A percentile compares a stretch with the other conserved stretches of the same genome.
phyloP scores from a whole-genome alignment of 2,329 filamentous ascomycete genomes.

The Alternaria alternata region DNA sequence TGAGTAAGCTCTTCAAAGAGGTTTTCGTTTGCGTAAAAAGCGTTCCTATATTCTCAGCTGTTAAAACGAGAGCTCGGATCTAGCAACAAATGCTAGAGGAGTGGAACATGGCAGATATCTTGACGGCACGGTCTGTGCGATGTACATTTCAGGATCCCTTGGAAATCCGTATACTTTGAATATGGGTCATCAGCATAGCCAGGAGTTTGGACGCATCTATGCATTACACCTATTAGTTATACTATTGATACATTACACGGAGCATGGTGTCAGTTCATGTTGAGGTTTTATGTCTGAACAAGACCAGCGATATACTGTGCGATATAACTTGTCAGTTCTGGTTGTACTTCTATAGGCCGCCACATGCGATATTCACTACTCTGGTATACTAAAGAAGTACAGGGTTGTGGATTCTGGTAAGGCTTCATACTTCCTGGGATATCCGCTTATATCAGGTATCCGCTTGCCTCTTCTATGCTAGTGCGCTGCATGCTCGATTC shows the following conservation, averaged over 20 bases:
- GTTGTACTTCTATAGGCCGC: neutral
- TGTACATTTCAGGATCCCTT: neutral
- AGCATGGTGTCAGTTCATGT: neutral
- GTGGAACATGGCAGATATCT: neutral
- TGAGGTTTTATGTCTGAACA: neutral
- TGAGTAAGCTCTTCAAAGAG: constrained; percentile 33
- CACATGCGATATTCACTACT: neutral
- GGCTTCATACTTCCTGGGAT: constrained; percentile 1
- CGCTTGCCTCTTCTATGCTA: constrained; percentile 15
- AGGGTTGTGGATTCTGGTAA: neutral
- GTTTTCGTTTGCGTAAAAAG: neutral
- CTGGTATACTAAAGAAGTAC: neutral
- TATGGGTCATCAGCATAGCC: constrained; percentile 33
- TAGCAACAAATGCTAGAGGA: neutral
- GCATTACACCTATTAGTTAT: constrained; percentile 14
- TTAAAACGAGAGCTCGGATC: neutral
- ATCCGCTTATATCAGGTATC: constrained; percentile 4
- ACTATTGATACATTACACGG: neutral
- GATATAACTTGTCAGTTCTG: neutral
- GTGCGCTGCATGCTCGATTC: constrained; percentile 7
- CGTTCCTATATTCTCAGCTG: neutral
- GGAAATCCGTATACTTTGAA: neutral
- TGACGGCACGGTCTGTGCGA: neutral
- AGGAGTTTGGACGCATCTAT: constrained; percentile 23
- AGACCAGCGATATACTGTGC: neutral